A percentile compares a stretch with the other conserved stretches of the same genome.
phyloP scores from a whole-genome alignment of 345 rosid species.

The Nasturtium officinale region DNA sequence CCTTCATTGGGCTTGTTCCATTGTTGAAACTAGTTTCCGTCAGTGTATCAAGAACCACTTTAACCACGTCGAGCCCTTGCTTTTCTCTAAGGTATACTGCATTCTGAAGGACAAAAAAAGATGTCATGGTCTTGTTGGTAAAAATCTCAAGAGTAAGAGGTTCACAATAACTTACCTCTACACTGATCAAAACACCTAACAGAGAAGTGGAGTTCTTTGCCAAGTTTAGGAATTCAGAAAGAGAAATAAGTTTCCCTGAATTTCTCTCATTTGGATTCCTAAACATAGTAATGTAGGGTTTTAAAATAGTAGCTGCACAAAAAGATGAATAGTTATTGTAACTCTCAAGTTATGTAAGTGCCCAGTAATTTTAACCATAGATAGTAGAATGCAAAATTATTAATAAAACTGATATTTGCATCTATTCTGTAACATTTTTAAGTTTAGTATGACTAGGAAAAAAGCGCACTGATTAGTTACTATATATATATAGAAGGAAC shows the following conservation, averaged over 20 bases:
- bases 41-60: conserved; percentile 56
- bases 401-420: not conserved
- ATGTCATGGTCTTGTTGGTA: not conserved
- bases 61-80: conserved; percentile 50
- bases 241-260: conserved; percentile 50
- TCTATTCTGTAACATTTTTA: not conserved
- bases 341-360: not conserved
- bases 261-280: conserved; percentile 62
- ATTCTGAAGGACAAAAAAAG: conserved; percentile 45
- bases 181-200: conserved; percentile 64
- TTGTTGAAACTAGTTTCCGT: conserved; percentile 55
- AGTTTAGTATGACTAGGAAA: not conserved
- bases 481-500: not conserved
- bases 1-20: conserved; percentile 42
- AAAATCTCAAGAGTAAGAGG: not conserved
- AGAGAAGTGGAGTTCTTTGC: conserved; percentile 60
- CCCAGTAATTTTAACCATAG: not conserved
- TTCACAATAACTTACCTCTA: conserved; percentile 62
- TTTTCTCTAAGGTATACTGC: conserved; percentile 64
- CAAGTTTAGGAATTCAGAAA: conserved; percentile 64
- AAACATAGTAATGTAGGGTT: conserved; percentile 50
- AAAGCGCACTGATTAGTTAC: not conserved
- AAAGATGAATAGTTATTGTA: not conserved
- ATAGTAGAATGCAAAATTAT: not conserved
- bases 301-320: conserved; percentile 58